phyloP scores from a whole-genome alignment of 306 rosid species.

The Prunus mira region DNA sequence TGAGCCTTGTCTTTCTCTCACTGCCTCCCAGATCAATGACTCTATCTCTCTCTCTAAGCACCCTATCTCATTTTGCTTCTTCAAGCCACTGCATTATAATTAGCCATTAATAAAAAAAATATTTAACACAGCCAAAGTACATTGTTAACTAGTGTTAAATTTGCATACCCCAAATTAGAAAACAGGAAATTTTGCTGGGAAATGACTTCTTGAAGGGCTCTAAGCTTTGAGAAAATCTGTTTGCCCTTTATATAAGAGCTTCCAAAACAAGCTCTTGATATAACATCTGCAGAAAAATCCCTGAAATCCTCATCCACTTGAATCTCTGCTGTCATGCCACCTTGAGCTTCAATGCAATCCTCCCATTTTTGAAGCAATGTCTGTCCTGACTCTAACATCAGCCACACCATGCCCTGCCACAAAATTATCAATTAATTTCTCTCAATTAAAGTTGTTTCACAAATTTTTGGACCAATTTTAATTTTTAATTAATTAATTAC shows the following conservation, averaged over 20 bases:
- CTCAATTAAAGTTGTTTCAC: no score
- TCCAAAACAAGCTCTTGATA: constrained; percentile 90
- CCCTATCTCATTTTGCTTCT: constrained; percentile 40
- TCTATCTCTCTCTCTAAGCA: constrained; percentile 71
- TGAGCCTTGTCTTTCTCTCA: constrained; percentile 53
- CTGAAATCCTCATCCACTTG: constrained; percentile 67
- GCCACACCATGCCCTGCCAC: constrained; percentile 76
- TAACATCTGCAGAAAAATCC: constrained; percentile 74
- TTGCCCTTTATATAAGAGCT: constrained; percentile 71
- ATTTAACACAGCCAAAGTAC: background rate
- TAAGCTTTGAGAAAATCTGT: constrained; percentile 72
- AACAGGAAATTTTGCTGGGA: constrained; percentile 59
- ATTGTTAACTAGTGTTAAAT: background rate
- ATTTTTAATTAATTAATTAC: constrained; percentile 16
- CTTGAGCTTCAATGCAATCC: constrained; percentile 38
- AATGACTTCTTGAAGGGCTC: constrained; percentile 58
- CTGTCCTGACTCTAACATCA: constrained; percentile 63
- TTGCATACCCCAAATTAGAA: constrained; percentile 43
- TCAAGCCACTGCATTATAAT: constrained; percentile 10
- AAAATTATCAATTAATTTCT: background rate
- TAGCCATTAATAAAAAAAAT: background rate
- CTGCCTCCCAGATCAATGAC: constrained; percentile 70
- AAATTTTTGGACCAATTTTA: background rate
- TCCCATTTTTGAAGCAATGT: constrained; percentile 66
- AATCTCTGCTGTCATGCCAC: constrained; percentile 45